phyloP scores from a whole-genome alignment of 1,284 basidiomycete species.

The Fomitopsis palustris region DNA sequence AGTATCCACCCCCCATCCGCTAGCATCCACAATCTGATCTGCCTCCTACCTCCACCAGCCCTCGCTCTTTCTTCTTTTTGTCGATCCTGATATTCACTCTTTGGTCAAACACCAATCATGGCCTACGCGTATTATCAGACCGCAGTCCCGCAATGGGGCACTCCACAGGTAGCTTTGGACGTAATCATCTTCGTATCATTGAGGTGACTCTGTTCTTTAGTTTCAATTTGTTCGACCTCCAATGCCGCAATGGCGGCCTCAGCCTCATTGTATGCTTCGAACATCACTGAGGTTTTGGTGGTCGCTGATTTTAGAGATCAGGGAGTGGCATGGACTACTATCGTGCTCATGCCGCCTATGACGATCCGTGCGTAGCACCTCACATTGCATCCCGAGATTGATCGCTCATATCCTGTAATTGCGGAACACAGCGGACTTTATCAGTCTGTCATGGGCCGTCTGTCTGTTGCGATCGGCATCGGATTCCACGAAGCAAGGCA shows the following conservation, averaged over 20 bases:
- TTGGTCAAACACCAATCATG: slow-evolving; percentile 6
- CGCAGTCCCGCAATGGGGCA: slow-evolving; percentile 21
- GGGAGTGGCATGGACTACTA: slow-evolving; percentile 62
- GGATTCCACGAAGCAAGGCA: slow-evolving; percentile 50
- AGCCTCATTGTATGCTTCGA: slow-evolving; percentile 45
- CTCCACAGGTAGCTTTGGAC: slow-evolving; percentile 14
- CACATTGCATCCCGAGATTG: background rate
- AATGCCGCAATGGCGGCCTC: slow-evolving; percentile 52
- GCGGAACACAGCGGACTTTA: slow-evolving; percentile 34
- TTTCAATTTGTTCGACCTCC: slow-evolving; percentile 54
- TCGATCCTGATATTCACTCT: background rate
- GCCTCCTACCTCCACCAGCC: background rate
- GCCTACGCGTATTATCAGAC: slow-evolving; percentile 21
- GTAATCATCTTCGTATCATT: background rate
- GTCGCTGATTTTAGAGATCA: slow-evolving; percentile 22
- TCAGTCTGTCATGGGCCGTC: slow-evolving; percentile 51
- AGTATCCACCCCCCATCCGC: background rate
- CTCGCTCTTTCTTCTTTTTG: background rate
- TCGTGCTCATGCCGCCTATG: slow-evolving; percentile 51
- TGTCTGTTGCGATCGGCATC: slow-evolving; percentile 43
- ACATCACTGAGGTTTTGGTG: slow-evolving; percentile 9
- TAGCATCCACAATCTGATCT: background rate
- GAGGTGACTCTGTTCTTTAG: slow-evolving; percentile 20
- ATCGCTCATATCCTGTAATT: background rate
- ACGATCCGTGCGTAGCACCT: slow-evolving; percentile 42